These are phyloP conservation scores for Flaveria ramosissima DNA, from an alignment of 129 eudicot genomes.

Conservation along the genomic window DNA sequence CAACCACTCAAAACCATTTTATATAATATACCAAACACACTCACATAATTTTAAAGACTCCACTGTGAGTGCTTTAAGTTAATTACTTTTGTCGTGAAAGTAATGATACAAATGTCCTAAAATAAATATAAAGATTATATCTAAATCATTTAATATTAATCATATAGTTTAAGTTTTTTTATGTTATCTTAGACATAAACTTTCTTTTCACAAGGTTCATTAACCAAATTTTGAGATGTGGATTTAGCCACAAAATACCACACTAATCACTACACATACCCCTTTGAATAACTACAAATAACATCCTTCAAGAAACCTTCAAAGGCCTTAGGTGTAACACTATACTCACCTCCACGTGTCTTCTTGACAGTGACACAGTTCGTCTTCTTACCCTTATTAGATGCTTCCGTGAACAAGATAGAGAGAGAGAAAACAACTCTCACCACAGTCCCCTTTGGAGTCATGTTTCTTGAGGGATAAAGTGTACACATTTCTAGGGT, in stretches of 20 bases:
- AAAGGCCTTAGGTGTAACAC: constrained; percentile 28
- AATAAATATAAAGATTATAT: no score
- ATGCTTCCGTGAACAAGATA: constrained; percentile 27
- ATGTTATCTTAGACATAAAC: neutral
- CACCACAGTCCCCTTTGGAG: neutral
- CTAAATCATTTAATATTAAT: no score
- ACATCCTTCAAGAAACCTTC: constrained; percentile 10
- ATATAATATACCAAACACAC: no score
- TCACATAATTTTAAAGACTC: no score
- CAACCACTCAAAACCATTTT: no score
- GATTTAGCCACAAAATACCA: constrained; percentile 22
- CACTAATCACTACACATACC: constrained; percentile 18
- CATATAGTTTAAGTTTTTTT: no score
- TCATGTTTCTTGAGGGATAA: neutral
- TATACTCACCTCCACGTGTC: constrained; percentile 38
- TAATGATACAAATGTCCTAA: no score
- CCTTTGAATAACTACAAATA: constrained; percentile 18
- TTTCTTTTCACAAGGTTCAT: neutral
- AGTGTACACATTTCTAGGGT: constrained; percentile 10
- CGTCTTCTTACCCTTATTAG: constrained; percentile 26
- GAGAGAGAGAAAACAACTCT: constrained; percentile 5
- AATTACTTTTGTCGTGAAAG: no score
- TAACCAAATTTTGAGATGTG: constrained; percentile 3
- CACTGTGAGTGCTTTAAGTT: no score
- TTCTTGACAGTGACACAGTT: constrained; percentile 37